Conservation (phyloP, 176 grass and related monocot species). For the Eleusine coracana region DNA sequence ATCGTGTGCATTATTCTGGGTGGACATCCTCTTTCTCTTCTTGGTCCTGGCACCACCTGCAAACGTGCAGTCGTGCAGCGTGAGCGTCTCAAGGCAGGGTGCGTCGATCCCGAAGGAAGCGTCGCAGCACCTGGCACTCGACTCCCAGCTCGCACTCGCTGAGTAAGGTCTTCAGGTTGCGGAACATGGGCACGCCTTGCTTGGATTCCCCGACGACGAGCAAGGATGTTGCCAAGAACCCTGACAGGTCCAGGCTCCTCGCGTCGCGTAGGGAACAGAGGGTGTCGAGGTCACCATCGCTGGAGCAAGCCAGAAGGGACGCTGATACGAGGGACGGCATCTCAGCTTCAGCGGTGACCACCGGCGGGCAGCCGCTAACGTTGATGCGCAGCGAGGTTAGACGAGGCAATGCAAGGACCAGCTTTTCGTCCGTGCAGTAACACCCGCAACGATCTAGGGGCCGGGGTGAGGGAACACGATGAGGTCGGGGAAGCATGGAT, state of each 20-base stretch:
- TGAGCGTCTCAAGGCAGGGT: constrained; percentile 29
- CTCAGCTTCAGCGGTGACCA: neutral
- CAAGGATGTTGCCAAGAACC: neutral
- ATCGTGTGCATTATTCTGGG: neutral
- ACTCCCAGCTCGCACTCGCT: constrained; percentile 18
- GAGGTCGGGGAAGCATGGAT: neutral
- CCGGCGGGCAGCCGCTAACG: neutral
- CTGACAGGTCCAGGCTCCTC: neutral
- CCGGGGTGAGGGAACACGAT: neutral
- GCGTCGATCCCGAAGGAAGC: constrained; percentile 22
- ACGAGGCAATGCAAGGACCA: constrained; percentile 7
- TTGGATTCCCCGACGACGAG: neutral
- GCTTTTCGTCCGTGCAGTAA: no score
- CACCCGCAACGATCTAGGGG: neutral
- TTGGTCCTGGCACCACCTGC: neutral
- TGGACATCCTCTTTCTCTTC: neutral
- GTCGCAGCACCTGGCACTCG: neutral
- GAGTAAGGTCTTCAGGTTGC: constrained; percentile 7
- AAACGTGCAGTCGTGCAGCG: constrained; percentile 13
- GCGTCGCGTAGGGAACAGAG: neutral
- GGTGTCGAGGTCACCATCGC: neutral
- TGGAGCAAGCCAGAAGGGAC: neutral
- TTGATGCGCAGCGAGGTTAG: neutral
- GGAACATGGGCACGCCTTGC: neutral
- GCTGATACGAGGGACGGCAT: neutral